A percentile compares a stretch with the other conserved stretches of the same genome.
These are phyloP conservation scores for Cicer bijugum DNA, from an alignment of 306 rosid species.

Conservation along the genomic window DNA sequence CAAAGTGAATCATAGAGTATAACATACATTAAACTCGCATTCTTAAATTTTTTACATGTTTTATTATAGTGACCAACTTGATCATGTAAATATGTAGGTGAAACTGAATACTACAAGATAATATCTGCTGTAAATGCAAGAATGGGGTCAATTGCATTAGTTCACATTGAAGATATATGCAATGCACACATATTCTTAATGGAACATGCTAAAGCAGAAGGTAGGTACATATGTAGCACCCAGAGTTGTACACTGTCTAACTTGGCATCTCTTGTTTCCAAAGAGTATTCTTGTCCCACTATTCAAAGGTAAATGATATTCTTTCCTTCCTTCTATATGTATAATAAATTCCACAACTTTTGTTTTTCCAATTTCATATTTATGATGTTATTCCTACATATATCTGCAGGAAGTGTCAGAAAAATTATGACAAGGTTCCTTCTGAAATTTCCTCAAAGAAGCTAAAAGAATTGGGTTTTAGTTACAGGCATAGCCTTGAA, in stretches of 20 bases:
- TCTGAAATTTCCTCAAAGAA: constrained; percentile 71
- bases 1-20: constrained; percentile 3
- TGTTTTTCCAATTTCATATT: background rate
- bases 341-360: background rate
- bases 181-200: constrained; percentile 78
- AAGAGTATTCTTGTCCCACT: constrained; percentile 52
- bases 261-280: constrained; percentile 54
- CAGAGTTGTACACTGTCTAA: constrained; percentile 55
- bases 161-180: constrained; percentile 83
- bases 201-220: constrained; percentile 70
- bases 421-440: constrained; percentile 47
- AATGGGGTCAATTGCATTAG: constrained; percentile 76
- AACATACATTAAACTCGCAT: background rate
- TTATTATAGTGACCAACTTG: constrained; percentile 10
- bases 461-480: constrained; percentile 69
- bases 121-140: constrained; percentile 72
- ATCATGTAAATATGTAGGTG: constrained; percentile 53
- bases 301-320: constrained; percentile 45
- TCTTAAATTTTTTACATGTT: constrained; percentile 2
- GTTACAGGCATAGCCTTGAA: constrained; percentile 66
- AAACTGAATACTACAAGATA: constrained; percentile 53
- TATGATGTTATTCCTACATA: constrained; percentile 10
- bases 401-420: constrained; percentile 48
- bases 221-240: constrained; percentile 64
- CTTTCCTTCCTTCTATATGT: background rate